These are phyloP conservation scores for Aspergillus ochraceus DNA, from an alignment of 2,329 filamentous ascomycete species.

Conservation along the genomic window DNA sequence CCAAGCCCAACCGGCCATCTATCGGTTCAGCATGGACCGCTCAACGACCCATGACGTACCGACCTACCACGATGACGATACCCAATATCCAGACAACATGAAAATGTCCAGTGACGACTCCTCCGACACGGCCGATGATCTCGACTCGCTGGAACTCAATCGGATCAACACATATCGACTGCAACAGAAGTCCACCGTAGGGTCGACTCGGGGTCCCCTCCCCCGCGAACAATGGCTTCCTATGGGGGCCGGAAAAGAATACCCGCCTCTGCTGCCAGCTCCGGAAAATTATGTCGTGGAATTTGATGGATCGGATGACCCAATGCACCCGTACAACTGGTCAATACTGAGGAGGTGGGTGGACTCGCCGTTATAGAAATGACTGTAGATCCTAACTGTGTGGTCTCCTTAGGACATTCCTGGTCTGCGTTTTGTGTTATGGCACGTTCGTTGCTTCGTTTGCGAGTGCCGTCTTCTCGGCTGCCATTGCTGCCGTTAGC, in stretches of 20 bases:
- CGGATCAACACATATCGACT: conserved; percentile 24
- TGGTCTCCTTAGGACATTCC: conserved; percentile 10
- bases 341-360: conserved; percentile 44
- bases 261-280: conserved; percentile 51
- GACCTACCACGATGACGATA: conserved; percentile 1
- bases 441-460: conserved; percentile 55
- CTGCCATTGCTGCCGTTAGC: conserved; percentile 59
- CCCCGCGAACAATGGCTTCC: conserved; percentile 24
- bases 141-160: conserved; percentile 20
- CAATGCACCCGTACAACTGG: conserved; percentile 56
- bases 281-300: conserved; percentile 57
- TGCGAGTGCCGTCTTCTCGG: conserved; percentile 65
- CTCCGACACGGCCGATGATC: conserved; percentile 14
- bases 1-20: neutral
- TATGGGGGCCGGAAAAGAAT: conserved; percentile 46
- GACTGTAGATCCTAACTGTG: neutral
- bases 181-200: conserved; percentile 22
- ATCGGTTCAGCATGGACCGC: neutral
- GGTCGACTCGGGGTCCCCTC: conserved; percentile 19
- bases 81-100: conserved; percentile 1
- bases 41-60: neutral
- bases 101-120: conserved; percentile 11
- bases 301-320: conserved; percentile 55
- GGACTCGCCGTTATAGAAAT: neutral
- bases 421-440: conserved; percentile 37